These are phyloP conservation scores for Aphanomyces stellatus DNA, from an alignment of 352 stramenopile species.

Conservation along the genomic window DNA sequence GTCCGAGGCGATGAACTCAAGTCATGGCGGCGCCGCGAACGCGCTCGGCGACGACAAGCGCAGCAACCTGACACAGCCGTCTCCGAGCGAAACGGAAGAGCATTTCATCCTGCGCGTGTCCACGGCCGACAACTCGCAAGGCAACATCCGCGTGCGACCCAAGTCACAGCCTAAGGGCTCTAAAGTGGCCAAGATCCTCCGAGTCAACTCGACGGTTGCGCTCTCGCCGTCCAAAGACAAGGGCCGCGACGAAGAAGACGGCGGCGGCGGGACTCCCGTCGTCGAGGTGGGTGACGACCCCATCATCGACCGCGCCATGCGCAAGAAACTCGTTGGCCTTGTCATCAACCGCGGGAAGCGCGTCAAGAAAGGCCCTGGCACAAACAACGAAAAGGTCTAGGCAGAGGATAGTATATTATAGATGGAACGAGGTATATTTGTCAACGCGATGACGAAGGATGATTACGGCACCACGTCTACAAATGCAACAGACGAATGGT, in stretches of 20 bases:
- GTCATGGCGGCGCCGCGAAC: slow-evolving; percentile 18
- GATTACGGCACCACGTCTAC: too few species aligned
- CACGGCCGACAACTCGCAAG: slow-evolving; percentile 45
- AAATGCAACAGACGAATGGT: too few species aligned
- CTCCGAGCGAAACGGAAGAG: slow-evolving; percentile 62
- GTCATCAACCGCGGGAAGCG: slow-evolving; percentile 69
- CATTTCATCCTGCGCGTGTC: slow-evolving; percentile 81
- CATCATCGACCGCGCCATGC: slow-evolving; percentile 66
- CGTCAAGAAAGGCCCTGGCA: slow-evolving; percentile 39
- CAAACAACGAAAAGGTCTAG: slow-evolving; percentile 2
- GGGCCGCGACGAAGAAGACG: slow-evolving; percentile 20
- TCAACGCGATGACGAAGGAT: too few species aligned
- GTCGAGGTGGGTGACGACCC: slow-evolving; percentile 33
- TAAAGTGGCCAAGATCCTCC: slow-evolving; percentile 1
- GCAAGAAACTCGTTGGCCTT: slow-evolving; percentile 77
- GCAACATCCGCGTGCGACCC: slow-evolving; percentile 55
- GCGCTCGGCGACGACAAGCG: slow-evolving; percentile 25
- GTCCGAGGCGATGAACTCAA: slow-evolving; percentile 35
- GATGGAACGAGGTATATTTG: too few species aligned
- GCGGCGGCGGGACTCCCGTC: background rate
- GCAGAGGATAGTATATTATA: background rate
- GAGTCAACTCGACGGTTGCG: background rate
- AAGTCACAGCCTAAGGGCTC: slow-evolving; percentile 5
- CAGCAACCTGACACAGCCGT: slow-evolving; percentile 41
- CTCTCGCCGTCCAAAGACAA: slow-evolving; percentile 7